Evolutionary conservation across 2,329 filamentous ascomycete genomes (phyloP).

Genomic region (Pezicula carpinea): DNA sequence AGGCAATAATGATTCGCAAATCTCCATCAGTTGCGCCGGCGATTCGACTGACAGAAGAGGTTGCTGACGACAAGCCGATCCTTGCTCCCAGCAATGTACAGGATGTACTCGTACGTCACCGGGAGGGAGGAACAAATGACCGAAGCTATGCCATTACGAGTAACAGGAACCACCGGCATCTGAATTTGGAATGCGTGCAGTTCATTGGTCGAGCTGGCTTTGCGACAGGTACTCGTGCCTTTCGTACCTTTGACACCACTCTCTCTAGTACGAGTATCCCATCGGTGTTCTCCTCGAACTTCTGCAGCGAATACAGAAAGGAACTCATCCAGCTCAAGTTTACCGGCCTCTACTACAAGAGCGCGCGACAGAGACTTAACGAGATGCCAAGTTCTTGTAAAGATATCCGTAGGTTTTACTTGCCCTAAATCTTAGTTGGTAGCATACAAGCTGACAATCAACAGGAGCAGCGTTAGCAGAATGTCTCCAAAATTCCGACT

Average conservation of each 20-base stretch:
- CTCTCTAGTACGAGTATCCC: background rate
- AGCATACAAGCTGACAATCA: background rate
- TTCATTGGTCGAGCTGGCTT: background rate
- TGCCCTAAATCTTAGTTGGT: constrained; percentile 2
- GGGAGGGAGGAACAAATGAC: background rate
- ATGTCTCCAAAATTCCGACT: constrained; percentile 95
- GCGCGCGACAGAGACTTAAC: background rate
- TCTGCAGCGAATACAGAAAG: background rate
- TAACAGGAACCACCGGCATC: too few relatives aligned
- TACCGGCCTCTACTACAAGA: background rate
- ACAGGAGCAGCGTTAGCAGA: constrained; percentile 85
- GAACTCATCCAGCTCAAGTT: background rate
- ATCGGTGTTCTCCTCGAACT: background rate
- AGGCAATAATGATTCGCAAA: too few relatives aligned
- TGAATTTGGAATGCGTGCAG: background rate
- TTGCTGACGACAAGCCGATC: too few relatives aligned
- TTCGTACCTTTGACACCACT: background rate
- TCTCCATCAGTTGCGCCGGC: too few relatives aligned
- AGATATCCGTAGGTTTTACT: constrained; percentile 73
- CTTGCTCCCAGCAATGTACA: too few relatives aligned
- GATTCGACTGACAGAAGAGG: too few relatives aligned
- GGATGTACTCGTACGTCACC: background rate
- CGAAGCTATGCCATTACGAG: background rate
- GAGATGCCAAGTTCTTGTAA: constrained; percentile 91
- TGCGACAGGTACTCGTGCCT: background rate